A percentile compares a stretch with the other conserved stretches of the same genome.
phyloP scores from a whole-genome alignment of 768 basidiomycete species.

The Pleurotus citrinopileatus region DNA sequence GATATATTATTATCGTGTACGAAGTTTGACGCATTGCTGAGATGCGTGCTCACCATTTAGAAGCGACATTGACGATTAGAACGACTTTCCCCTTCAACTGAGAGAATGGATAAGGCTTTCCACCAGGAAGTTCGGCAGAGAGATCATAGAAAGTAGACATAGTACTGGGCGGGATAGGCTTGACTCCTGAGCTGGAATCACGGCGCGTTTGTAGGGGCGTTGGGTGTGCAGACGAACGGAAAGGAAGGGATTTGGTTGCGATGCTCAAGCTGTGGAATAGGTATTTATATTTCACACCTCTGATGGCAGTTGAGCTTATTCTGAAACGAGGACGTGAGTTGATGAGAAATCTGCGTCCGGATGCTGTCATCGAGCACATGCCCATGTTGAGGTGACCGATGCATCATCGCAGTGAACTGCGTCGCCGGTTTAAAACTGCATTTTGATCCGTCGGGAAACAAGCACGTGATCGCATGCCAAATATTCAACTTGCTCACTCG shows the following conservation, averaged over 20 bases:
- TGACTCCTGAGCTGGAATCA: constrained; percentile 1
- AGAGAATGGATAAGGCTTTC: constrained; percentile 56
- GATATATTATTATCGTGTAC: background rate
- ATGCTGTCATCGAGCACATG: constrained; percentile 6
- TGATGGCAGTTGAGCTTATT: background rate
- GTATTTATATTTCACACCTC: background rate
- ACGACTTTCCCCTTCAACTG: constrained; percentile 76
- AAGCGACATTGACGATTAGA: constrained; percentile 76
- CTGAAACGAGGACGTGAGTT: background rate
- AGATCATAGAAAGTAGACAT: constrained; percentile 62
- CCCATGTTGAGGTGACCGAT: background rate
- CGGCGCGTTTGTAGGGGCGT: constrained; percentile 4
- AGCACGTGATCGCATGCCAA: background rate
- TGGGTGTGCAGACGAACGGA: background rate
- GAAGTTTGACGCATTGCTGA: background rate
- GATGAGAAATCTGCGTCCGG: constrained; percentile 7
- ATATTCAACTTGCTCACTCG: background rate
- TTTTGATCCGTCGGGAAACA: background rate
- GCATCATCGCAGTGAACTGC: background rate
- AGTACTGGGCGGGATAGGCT: constrained; percentile 15
- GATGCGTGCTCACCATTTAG: constrained; percentile 53
- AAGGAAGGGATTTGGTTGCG: constrained; percentile 7
- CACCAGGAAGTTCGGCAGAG: constrained; percentile 60
- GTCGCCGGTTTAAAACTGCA: background rate
- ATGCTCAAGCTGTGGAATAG: background rate